These are phyloP conservation scores for Lepidopterella palustris DNA, from an alignment of 495 filamentous ascomycete genomes.

Conservation along the genomic window DNA sequence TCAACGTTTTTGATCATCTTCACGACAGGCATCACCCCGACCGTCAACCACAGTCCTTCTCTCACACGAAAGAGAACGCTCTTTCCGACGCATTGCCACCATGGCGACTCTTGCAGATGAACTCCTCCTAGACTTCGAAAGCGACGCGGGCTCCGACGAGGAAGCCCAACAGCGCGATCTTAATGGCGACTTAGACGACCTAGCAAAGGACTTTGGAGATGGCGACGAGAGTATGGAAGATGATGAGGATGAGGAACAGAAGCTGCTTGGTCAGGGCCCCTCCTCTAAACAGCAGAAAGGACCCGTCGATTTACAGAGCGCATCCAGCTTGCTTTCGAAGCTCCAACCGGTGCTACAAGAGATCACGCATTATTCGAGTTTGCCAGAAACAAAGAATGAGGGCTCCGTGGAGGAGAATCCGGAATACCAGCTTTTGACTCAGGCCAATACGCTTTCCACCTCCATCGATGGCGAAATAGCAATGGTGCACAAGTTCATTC, in stretches of 20 bases:
- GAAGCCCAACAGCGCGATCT: conserved; percentile 35
- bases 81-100: not conserved
- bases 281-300: conserved; percentile 61
- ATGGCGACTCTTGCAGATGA: conserved; percentile 81
- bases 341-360: conserved; percentile 68
- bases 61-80: not conserved
- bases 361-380: conserved; percentile 66
- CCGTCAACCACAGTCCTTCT: too few relatives aligned
- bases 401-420: conserved; percentile 80
- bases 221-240: conserved; percentile 37
- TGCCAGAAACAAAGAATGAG: conserved; percentile 55
- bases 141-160: conserved; percentile 49
- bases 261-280: conserved; percentile 33
- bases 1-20: too few relatives aligned
- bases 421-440: conserved; percentile 74
- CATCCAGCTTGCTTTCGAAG: conserved; percentile 68
- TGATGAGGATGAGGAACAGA: conserved; percentile 32
- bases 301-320: conserved; percentile 66
- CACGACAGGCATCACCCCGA: too few relatives aligned
- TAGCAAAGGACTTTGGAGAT: conserved; percentile 45
- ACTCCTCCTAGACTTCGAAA: conserved; percentile 81
- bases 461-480: conserved; percentile 87
- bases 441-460: conserved; percentile 79
- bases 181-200: conserved; percentile 16
- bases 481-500: conserved; percentile 88